Evolutionary conservation across 139 green algal species (phyloP), one percentile per base, ranked within the genome.

Genomic region (Closterium sp.): DNA sequence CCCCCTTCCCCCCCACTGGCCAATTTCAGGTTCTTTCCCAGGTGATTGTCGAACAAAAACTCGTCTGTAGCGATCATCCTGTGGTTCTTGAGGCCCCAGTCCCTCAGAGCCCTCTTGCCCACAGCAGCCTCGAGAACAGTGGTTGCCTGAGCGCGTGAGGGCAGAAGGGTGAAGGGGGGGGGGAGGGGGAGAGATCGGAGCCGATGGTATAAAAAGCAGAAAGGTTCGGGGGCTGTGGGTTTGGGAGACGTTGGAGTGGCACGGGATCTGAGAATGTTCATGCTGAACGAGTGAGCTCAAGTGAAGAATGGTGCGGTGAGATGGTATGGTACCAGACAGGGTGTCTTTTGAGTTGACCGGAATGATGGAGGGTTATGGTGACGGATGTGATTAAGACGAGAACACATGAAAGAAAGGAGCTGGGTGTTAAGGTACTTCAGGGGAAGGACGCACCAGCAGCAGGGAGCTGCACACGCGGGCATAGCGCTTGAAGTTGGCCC

Each of bases 401-500:
- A n/a, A n/a, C n/a, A n/a, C n/a, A n/a, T n/a, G n/a, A n/a, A n/a
- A n/a, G n/a, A n/a, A n/a, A n/a, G n/a, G n/a, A n/a, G n/a, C n/a
- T n/a, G n/a, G n/a, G n/a, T n/a, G n/a, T n/a, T n/a, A n/a, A n/a
- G n/a, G n/a, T n/a, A n/a, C n/a, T n/a, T n/a, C n/a, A n/a, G n/a
- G n/a, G n/a, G n/a, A 34, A 76, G 0, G 7, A 16, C 38, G 6
- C 25, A 92, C 91, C 91, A 93, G 91, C n/a, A 94, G 89, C 33
- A 90, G 93, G n/a, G 33, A 90, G 84, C 88, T 87, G 88, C 88
- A 84, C 3, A 33, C 25, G 9, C 85, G 89, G 43, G 92, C 91
- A 93, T 95, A 95, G n/a, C 64, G 87, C 93, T 98, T 98, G 55
- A 94, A 95, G 33, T 96, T 94, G 5, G 97, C 91, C 16, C 97